Evolutionary conservation across 371 early-diverging fungal species (phyloP).

Genomic region (Cokeromyces recurvatus): DNA sequence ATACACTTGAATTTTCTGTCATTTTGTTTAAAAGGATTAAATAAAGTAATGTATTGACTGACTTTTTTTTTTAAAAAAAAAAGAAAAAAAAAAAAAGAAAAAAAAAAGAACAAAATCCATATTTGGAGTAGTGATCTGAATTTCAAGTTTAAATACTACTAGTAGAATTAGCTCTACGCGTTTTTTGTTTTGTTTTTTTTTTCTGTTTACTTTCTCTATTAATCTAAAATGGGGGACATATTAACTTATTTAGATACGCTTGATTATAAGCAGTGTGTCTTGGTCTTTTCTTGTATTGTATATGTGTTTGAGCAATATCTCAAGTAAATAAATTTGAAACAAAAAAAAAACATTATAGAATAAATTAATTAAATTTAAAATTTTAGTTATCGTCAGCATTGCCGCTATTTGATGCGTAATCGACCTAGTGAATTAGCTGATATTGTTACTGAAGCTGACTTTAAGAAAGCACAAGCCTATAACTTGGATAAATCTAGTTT

Average conservation of each 20-base stretch:
- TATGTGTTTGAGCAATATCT: conserved; percentile 69
- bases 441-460: conserved; percentile 69
- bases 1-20: conserved; percentile 56
- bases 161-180: too few relatives aligned
- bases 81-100: too few relatives aligned
- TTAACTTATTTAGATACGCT: conserved; percentile 24
- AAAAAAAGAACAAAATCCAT: too few relatives aligned
- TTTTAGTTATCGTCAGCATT: conserved; percentile 68
- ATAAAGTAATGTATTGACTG: too few relatives aligned
- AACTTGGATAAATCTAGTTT: conserved; percentile 85
- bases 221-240: conserved; percentile 8
- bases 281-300: conserved; percentile 61
- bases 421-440: conserved; percentile 61
- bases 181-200: too few relatives aligned
- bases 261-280: conserved; percentile 72
- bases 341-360: neutral
- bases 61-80: too few relatives aligned
- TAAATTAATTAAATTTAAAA: neutral
- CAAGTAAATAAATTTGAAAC: conserved; percentile 35
- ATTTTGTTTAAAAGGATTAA: too few relatives aligned
- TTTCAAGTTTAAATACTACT: too few relatives aligned
- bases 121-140: too few relatives aligned
- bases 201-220: too few relatives aligned
- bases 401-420: conserved; percentile 58
- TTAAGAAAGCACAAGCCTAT: conserved; percentile 82